Percentiles rank a stretch among this genome's conserved stretches.
phyloP scores from a whole-genome alignment of 768 basidiomycete species.

The Tulasnella sp. region DNA sequence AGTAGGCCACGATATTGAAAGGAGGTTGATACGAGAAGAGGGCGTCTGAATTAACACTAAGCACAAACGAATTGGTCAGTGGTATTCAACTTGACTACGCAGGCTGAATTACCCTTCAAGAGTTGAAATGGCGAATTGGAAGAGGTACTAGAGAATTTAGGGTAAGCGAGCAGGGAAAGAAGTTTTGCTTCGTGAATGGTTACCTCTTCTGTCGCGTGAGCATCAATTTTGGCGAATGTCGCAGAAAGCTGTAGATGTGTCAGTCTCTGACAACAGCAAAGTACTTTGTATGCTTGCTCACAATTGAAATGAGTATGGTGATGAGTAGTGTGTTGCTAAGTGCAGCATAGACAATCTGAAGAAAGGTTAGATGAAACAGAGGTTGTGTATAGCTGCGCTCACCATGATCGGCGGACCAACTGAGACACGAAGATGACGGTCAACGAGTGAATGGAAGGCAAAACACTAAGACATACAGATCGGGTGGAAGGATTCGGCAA shows the following conservation, averaged over 20 bases:
- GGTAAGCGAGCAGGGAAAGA: no score
- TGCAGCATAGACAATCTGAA: constrained; percentile 71
- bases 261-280: no score
- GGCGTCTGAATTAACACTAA: constrained; percentile 75
- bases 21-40: constrained; percentile 88
- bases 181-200: constrained; percentile 4
- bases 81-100: not conserved
- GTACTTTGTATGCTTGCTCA: not conserved
- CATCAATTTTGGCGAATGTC: constrained; percentile 9
- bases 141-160: constrained; percentile 48
- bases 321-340: constrained; percentile 64
- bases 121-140: constrained; percentile 74
- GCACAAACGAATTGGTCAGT: constrained; percentile 13
- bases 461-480: constrained; percentile 36
- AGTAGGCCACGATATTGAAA: constrained; percentile 71
- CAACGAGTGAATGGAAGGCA: not conserved
- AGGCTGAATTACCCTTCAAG: constrained; percentile 60
- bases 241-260: constrained; percentile 6
- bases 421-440: no score
- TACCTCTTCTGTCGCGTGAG: constrained; percentile 53
- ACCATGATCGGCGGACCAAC: constrained; percentile 13
- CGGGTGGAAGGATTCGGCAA: constrained; percentile 34
- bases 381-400: not conserved
- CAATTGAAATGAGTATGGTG: constrained; percentile 79
- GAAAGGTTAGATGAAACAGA: not conserved